Evolutionary conservation across 2,329 filamentous ascomycete species (phyloP), one percentile per base, ranked within the genome.

Genomic region (Diaporthe vaccinii): DNA sequence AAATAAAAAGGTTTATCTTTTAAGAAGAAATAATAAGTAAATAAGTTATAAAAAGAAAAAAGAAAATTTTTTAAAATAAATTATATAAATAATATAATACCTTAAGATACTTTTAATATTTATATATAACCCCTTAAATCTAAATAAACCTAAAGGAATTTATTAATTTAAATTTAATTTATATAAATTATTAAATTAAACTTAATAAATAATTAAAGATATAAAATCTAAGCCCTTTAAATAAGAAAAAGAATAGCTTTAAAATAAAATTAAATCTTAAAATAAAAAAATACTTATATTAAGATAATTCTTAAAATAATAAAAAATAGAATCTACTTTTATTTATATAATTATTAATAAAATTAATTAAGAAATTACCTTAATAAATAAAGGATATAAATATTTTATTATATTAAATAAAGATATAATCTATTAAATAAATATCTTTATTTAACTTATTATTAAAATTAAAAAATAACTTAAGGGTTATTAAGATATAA

Each of bases 321-420:
- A 55, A 17, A 55, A n/a, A 55, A 28, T 55, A 8, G 5, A 55
- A 28, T 58, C 2, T 36, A 58, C 3, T 9, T 36, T 34, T 58
- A 58, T 58, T 22, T 58, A 58, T 58, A 58, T 58, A 58, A 12
- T 58, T 58, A 58, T 58, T 58, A 58, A 58, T 58, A 58, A 58
- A 10, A 10, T 58, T 20, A 22, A 58, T 22, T 22, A 58, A 4
- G 3, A 58, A 22, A 36, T 58, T 58, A 36, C 4, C 3, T n/a
- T 58, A 34, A 22, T 58, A 58, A 5, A 34, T 58, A 58, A 58
- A 36, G 8, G 17, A 1, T 58, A 22, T 58, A 12, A 58, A 3
- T 34, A 22, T 22, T 58, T 58, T 58, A 22, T 4, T 58, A 58
- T 58, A 58, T 36, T 58, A 17, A 58, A 36, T 36, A 58, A 34